A percentile compares a stretch with the other conserved stretches of the same genome.
Conservation (phyloP, 2,329 filamentous ascomycete species). For the Fusarium drepaniforme region DNA sequence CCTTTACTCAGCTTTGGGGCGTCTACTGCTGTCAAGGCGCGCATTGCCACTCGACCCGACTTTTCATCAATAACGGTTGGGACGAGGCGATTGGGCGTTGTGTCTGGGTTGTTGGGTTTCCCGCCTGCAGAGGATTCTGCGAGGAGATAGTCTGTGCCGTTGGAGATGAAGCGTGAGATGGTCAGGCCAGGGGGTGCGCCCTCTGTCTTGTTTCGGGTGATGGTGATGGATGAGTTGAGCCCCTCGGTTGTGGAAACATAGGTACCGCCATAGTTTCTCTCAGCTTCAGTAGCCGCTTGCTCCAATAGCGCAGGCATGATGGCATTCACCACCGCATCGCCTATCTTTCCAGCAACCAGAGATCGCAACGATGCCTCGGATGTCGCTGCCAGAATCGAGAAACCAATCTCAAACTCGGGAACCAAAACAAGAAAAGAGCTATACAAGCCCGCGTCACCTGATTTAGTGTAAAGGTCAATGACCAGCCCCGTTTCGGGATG, state of each 20-base stretch:
- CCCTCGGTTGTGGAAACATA: constrained; percentile 12
- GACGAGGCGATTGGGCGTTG: not conserved
- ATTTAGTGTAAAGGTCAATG: constrained; percentile 45
- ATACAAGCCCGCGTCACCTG: not conserved
- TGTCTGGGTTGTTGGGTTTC: not conserved
- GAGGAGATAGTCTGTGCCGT: constrained; percentile 7
- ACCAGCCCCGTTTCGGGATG: constrained; percentile 54
- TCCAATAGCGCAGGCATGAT: constrained; percentile 19
- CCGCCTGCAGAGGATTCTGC: not conserved
- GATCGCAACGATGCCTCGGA: not conserved
- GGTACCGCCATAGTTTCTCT: constrained; percentile 20
- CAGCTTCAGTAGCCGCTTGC: constrained; percentile 21
- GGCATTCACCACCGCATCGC: constrained; percentile 5
- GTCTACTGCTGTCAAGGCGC: not conserved
- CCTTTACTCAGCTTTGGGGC: not conserved
- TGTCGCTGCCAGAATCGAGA: constrained; percentile 52
- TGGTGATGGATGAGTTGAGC: constrained; percentile 20
- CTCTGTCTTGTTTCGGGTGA: constrained; percentile 22
- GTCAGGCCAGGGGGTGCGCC: constrained; percentile 13
- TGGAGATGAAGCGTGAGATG: constrained; percentile 18
- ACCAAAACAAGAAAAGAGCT: constrained; percentile 54
- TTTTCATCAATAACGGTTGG: not conserved
- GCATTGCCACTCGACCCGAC: not conserved
- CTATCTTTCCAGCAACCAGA: constrained; percentile 6
- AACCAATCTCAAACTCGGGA: constrained; percentile 57